A percentile compares a stretch with the other conserved stretches of the same genome.
phyloP scores from a whole-genome alignment of 805 yeast genomes.

The Groenewaldozyma salmanticensis region DNA sequence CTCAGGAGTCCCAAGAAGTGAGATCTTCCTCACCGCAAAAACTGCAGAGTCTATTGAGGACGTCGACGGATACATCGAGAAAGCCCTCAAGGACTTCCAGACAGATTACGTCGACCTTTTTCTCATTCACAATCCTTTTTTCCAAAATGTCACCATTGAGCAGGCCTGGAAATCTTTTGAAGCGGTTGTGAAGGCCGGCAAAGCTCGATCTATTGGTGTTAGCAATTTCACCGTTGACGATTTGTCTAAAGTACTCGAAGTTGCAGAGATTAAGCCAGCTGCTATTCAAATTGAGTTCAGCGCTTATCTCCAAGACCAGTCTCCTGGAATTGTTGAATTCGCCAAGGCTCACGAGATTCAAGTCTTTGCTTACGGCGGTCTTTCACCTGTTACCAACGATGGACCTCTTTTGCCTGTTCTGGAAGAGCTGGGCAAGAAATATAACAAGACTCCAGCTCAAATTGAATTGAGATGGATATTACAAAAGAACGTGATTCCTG shows the following conservation, averaged over 20 bases:
- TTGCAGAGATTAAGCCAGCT: slow-evolving; percentile 40
- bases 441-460: slow-evolving; percentile 28
- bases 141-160: slow-evolving; percentile 12
- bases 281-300: slow-evolving; percentile 58
- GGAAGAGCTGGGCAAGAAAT: slow-evolving; percentile 46
- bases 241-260: slow-evolving; percentile 48
- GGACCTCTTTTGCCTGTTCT: slow-evolving; percentile 35
- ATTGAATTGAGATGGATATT: slow-evolving; percentile 52
- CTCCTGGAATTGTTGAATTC: slow-evolving; percentile 37
- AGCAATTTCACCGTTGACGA: slow-evolving; percentile 49
- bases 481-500: slow-evolving; percentile 58
- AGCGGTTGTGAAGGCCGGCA: slow-evolving; percentile 34
- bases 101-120: slow-evolving; percentile 46
- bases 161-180: slow-evolving; percentile 61
- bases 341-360: slow-evolving; percentile 38
- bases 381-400: slow-evolving; percentile 57
- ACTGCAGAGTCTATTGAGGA: slow-evolving; percentile 24
- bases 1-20: slow-evolving; percentile 44
- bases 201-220: slow-evolving; percentile 63
- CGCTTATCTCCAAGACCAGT: slow-evolving; percentile 42
- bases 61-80: slow-evolving; percentile 35
- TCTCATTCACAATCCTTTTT: slow-evolving; percentile 33
- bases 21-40: slow-evolving; percentile 36
- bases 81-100: slow-evolving; percentile 33
- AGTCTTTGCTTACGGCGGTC: slow-evolving; percentile 59